Evolutionary conservation across 495 filamentous ascomycete genomes (phyloP), one percentile per base, ranked within the genome.

Genomic region (Sphaerosporella brunnea): DNA sequence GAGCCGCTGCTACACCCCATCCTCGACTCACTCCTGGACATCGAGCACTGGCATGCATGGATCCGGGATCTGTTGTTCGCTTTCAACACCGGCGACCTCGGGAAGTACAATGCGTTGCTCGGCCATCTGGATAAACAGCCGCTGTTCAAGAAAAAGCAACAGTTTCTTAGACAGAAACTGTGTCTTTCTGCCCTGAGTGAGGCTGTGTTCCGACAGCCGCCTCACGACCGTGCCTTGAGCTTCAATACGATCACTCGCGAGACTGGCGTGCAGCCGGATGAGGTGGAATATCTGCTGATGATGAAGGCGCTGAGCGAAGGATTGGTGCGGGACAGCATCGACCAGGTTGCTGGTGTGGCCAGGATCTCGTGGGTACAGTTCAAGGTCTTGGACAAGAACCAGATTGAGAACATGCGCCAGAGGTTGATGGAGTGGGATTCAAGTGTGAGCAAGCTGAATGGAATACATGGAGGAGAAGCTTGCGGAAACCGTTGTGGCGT

Each of bases 291-390:
- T 58, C 66, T 97, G 43, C 79, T 97, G 57, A 97, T n/a, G n/a
- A n/a, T 97, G 90, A 94, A 93, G 73, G 92, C 90, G 38, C 66
- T 97, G 56, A 93, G 85, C 54, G 64, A 96, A 56, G 92, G 87
- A 0, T 69, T 97, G 55, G 69, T 97, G 51, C 73, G 77, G 55
- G 90, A 92, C 2, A 88, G 79, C 36, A 97, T 97, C 52, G 90
- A 97, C 66, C 86, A 97, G 68, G 90, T 96, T 23, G 86, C 80
- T 41, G 76, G 85, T 68, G 73, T 96, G 42, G 90, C 90, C 21
- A 73, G 87, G 61, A 94, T 97, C 67, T 84, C 84, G 61, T 97
- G 90, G 90, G 90, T 97, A 34, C 90, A 97, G 71, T 90, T 92
- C 10, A 95, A 95, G 71, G 83, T 94, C 40, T 64, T 97, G 55